A percentile compares a stretch with the other conserved stretches of the same genome.
Evolutionary conservation across 2,329 filamentous ascomycete genomes (phyloP).

Genomic region (Ilyonectria destructans): DNA sequence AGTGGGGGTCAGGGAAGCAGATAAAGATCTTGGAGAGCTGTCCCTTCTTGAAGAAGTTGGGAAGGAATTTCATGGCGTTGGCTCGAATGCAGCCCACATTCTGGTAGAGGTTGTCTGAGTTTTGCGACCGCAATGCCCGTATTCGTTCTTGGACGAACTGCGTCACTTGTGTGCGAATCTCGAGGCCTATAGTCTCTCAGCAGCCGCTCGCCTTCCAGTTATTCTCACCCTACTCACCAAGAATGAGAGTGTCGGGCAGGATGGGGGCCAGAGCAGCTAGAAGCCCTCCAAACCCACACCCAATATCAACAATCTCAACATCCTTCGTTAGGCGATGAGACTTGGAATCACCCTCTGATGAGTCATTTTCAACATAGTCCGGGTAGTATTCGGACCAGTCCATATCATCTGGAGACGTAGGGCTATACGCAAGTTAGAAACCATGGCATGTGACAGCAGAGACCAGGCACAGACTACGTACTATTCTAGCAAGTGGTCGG

Average conservation of each 20-base stretch:
- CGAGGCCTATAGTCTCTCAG: constrained; percentile 75
- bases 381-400: constrained; percentile 93
- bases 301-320: constrained; percentile 95
- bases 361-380: constrained; percentile 70
- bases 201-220: neutral
- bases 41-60: constrained; percentile 90
- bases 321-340: constrained; percentile 66
- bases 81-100: constrained; percentile 92
- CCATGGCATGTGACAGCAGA: constrained; percentile 1
- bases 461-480: constrained; percentile 58
- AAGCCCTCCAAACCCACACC: constrained; percentile 95
- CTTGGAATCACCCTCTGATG: constrained; percentile 49
- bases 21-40: constrained; percentile 95
- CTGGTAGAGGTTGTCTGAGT: constrained; percentile 75
- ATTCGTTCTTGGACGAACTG: constrained; percentile 93
- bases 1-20: constrained; percentile 98
- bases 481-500: constrained; percentile 93
- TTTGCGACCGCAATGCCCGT: constrained; percentile 82
- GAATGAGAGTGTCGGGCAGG: constrained; percentile 85
- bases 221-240: constrained; percentile 71
- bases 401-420: constrained; percentile 85
- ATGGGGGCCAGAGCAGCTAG: constrained; percentile 87
- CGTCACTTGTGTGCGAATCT: constrained; percentile 92
- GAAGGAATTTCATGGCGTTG: constrained; percentile 99
- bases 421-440: constrained; percentile 67